Evolutionary conservation across 352 stramenopile species (phyloP), one percentile per base, ranked within the genome.

Genomic region (Pythium guiyangense): DNA sequence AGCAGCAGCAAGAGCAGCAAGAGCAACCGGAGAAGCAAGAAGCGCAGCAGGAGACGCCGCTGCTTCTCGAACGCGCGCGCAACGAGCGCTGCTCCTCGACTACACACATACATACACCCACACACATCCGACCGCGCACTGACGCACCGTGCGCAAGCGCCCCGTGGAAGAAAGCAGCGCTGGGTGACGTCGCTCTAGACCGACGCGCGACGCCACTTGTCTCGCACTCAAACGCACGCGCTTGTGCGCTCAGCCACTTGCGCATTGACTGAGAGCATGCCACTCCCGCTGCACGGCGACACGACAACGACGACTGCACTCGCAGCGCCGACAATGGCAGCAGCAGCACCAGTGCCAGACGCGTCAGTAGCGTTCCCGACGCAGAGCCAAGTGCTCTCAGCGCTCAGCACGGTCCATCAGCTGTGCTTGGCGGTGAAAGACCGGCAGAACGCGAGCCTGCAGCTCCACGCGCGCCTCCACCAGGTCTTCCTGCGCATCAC

Each of bases 401-500:
- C 65, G 29, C 53, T 85, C 37, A 70, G 66, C 48, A 52, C 50
- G 11, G 62, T 80, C 45, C 75, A 71, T 55, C 58, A 53, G 20
- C 72, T 80, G 14, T 83, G 72, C 39, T 62, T 80, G 26, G 63
- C 74, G 22, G 56, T 74, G 17, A 68, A 71, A 2, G 74, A 85
- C 53, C 72, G 74, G 0, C 72, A 73, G 54, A 65, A 63, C 31
- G 68, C 66, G 25, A 69, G 61, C 59, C 55, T 85, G 2, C 74
- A 85, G 56, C 63, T 74, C 1, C 74, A 85, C 26, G 65, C 72
- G 15, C 59, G 74, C 39, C 62, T 85, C 22, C 72, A 85, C 31
- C 74, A 85, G 46, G 56, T 62, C 0, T 83, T 85, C 53, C 50
- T 90, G 15, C 62, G 67, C 9, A 64, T 85, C 17, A 67, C 64